Percentiles rank a stretch among this genome's conserved stretches.
These are phyloP conservation scores for Quillaja saponaria DNA, from an alignment of 306 rosid species.

Conservation along the genomic window DNA sequence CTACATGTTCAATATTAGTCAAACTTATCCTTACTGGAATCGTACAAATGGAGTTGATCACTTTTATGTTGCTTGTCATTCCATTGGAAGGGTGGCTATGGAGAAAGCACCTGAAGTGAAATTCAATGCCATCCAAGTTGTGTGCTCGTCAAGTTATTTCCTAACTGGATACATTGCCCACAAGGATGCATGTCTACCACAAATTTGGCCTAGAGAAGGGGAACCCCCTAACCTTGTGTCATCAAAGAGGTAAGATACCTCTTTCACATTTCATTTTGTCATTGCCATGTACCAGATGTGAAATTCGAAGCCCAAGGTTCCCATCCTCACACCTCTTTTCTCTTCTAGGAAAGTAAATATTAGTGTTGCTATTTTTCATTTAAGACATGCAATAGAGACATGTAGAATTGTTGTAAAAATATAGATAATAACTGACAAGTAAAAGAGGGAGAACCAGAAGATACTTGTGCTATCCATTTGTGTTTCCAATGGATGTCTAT, in stretches of 20 bases:
- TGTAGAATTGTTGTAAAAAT: no score
- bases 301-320: no score
- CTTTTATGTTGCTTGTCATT: constrained; percentile 83
- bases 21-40: constrained; percentile 70
- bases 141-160: constrained; percentile 76
- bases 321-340: no score
- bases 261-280: constrained; percentile 4
- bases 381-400: no score
- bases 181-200: constrained; percentile 76
- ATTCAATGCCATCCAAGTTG: constrained; percentile 69
- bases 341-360: no score
- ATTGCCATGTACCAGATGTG: no score
- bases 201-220: constrained; percentile 72
- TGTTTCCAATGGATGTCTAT: no score
- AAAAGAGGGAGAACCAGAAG: no score
- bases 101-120: constrained; percentile 59
- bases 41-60: constrained; percentile 72
- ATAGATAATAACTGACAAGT: no score
- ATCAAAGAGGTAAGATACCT: constrained; percentile 51
- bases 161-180: constrained; percentile 57
- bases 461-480: no score
- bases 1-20: constrained; percentile 53
- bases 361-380: no score
- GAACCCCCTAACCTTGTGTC: constrained; percentile 54
- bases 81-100: constrained; percentile 73